Base-by-base conservation (phyloP, 805 yeast genomes). In the Starmerella bombicola region DNA sequence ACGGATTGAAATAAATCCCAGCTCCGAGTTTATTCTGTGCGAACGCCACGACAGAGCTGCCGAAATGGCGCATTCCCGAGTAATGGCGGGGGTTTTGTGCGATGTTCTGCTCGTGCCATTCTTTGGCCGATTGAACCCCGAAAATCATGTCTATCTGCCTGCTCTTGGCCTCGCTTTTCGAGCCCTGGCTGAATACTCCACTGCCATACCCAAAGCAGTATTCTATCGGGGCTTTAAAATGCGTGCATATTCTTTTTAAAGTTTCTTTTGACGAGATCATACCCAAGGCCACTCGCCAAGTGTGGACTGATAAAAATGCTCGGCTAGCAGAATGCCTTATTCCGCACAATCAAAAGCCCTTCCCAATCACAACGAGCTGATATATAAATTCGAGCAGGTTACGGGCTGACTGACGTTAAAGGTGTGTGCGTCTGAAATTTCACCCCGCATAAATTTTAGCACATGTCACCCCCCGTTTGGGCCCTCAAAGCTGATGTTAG, bases 131-230 rank as follows among this genome's bases (percentile, higher is more conserved):
- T 0, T 78, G 69, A 2, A 86, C 96, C 1, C 82, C 84, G 53
- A 80, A 76, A 10, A 88, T 80, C 60, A 91, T 61, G 58, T 91
- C 98, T 10, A 83, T 73, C 58, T 91, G 97, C 26, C 69, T 68
- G 10, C 58, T 50, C 3, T 55, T 41, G 6, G 50, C 50, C 2
- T 49, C 52, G 48, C 71, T 68, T 10, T 43, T 44, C 64, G 64
- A 60, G 4, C 76, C 78, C 58, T 88, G 98, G 28, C 74, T 69
- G 53, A 91, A 81, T 1, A 91, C 95, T 4, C 95, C 95, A 6
- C 93, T 80, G 2, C 98, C 98, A 59, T 88, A 88, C 0, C 96
- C 98, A 61, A 88, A 81, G 1, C 95, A 78, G 52, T 73, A 80
- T 40, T 74, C 65, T 12, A 84, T 71, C 1, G 91, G 86, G 1